These are phyloP conservation scores for Epichloe bromicola DNA, from an alignment of 2,329 filamentous ascomycete genomes.

Conservation along the genomic window DNA sequence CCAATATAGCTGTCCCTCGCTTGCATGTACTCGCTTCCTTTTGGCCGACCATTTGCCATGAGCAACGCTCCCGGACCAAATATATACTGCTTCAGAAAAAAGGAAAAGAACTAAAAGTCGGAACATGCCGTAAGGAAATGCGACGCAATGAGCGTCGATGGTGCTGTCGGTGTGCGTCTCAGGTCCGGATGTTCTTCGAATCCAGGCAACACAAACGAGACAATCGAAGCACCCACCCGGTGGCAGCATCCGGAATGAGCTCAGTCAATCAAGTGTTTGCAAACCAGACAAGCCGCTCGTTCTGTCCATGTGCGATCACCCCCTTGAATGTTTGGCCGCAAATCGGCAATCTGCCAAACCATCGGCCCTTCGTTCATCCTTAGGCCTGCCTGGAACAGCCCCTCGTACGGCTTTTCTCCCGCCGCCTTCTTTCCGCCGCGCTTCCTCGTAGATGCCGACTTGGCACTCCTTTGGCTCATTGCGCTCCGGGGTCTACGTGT, in stretches of 20 bases:
- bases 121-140: neutral
- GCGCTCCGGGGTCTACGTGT: constrained; percentile 17
- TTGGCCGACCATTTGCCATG: neutral
- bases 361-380: constrained; percentile 34
- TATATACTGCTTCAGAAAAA: neutral
- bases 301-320: constrained; percentile 42
- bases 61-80: neutral
- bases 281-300: constrained; percentile 35
- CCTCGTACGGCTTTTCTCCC: constrained; percentile 34
- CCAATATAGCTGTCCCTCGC: neutral
- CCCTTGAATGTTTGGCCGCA: constrained; percentile 34
- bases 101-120: neutral
- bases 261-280: constrained; percentile 30
- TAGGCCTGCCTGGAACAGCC: constrained; percentile 37
- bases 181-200: too few species aligned
- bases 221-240: neutral
- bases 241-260: neutral
- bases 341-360: constrained; percentile 37
- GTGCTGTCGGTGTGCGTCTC: neutral
- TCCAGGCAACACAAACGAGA: neutral
- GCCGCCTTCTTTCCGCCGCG: constrained; percentile 25
- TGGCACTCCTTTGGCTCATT: constrained; percentile 12
- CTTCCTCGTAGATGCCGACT: constrained; percentile 18
- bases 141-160: neutral
- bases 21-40: neutral